phyloP scores from a whole-genome alignment of 495 filamentous ascomycete species.

The Aspergillus taichungensis region DNA sequence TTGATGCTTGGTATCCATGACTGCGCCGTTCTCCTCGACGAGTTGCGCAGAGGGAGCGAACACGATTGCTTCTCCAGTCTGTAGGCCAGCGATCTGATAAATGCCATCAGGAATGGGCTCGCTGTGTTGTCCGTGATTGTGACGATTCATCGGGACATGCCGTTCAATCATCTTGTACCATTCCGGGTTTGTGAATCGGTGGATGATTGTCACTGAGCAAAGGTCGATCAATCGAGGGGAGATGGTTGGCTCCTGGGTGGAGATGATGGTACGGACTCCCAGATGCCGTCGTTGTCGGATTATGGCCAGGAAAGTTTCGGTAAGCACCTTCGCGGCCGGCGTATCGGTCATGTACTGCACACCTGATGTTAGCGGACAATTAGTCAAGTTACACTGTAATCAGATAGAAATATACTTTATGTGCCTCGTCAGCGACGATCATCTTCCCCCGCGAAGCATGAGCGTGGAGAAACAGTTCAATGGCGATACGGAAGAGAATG shows the following conservation, averaged over 20 bases:
- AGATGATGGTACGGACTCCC: conserved; percentile 55
- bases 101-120: conserved; percentile 21
- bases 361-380: too few relatives aligned
- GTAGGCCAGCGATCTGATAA: conserved; percentile 48
- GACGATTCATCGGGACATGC: conserved; percentile 39
- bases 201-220: conserved; percentile 61
- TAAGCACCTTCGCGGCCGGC: conserved; percentile 38
- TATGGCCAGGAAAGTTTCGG: conserved; percentile 50
- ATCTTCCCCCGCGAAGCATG: conserved; percentile 33
- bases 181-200: conserved; percentile 62
- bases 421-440: conserved; percentile 51
- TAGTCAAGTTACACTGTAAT: neutral
- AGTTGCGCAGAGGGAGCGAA: conserved; percentile 56
- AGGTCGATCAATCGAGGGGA: conserved; percentile 59
- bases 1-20: conserved; percentile 10
- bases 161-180: conserved; percentile 53
- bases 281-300: conserved; percentile 69
- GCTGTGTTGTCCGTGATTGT: conserved; percentile 6
- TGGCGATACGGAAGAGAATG: conserved; percentile 57
- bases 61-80: conserved; percentile 55
- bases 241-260: conserved; percentile 74
- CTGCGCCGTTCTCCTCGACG: conserved; percentile 8
- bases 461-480: conserved; percentile 50
- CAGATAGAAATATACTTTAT: conserved; percentile 35
- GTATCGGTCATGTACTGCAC: conserved; percentile 40